Evolutionary conservation across 208 protist genomes (phyloP), one percentile per base, ranked within the genome.

Genomic region (Acanthamoeba castellanii): DNA sequence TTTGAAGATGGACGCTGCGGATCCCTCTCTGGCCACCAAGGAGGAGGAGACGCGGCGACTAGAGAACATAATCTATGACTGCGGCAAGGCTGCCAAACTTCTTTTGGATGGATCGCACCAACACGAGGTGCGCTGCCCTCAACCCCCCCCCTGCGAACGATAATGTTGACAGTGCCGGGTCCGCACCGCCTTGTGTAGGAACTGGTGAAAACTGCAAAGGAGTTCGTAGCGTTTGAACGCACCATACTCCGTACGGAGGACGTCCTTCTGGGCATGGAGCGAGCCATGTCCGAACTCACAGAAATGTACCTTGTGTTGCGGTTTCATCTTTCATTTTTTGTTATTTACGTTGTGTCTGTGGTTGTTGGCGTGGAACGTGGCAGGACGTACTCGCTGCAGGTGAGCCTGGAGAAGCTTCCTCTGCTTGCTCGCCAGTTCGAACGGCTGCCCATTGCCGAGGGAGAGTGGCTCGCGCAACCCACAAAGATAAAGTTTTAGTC

Each of bases 31-130:
- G 76, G 76, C 76, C 27, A 57, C 76, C 3, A 85, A 85, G 76
- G 76, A 85, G 30, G 76, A 85, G 42, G 76, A 85, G 55, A 85
- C 76, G 45, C 76, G 76, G 9, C 34, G 76, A 85, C 42, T 85
- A 37, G 76, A 85, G 76, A 85, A 85, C 76, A 85, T 85, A 1
- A 32, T 85, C 22, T 32, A 34, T 25, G 76, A 85, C n/a, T 59
- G 76, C 42, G 76, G 76, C 34, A 47, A 57, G n/a, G 76, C 76
- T 85, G 76, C 76, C 76, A 85, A 85, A 57, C 76, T 59, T 47
- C 76, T 85, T 57, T 42, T 85, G n/a, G 76, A 85, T 4, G 76
- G 76, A 22, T 85, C 76, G 8, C 76, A 85, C 76, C 76, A 85
- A 34, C 76, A 85, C 42, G 76, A 85, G 76, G 76, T 85, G 16